A percentile compares a stretch with the other conserved stretches of the same genome.
These are phyloP conservation scores for Alternaria viburni DNA, from an alignment of 2,329 filamentous ascomycete genomes.

Conservation along the genomic window DNA sequence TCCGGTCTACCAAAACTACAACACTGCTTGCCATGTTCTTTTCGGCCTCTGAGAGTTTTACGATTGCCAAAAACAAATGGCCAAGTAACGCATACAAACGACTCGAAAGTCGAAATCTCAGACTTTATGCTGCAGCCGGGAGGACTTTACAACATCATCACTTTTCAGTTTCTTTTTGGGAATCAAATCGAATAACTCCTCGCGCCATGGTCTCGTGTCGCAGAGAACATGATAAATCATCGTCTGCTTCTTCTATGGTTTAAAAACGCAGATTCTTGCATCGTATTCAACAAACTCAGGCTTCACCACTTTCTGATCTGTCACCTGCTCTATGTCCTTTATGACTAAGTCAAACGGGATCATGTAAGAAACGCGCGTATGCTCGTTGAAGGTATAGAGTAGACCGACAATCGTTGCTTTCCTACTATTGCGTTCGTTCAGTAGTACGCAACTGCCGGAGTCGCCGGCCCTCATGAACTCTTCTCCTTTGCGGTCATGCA, in stretches of 20 bases:
- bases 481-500: neutral
- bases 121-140: neutral
- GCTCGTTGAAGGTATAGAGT: neutral
- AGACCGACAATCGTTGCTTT: neutral
- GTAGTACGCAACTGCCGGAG: neutral
- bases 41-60: neutral
- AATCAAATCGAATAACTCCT: neutral
- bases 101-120: neutral
- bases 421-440: neutral
- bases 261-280: fast-evolving
- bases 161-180: neutral
- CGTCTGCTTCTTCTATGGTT: neutral
- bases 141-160: neutral
- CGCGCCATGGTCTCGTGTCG: neutral
- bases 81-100: neutral
- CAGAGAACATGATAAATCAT: neutral
- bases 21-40: neutral
- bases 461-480: neutral
- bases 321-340: neutral
- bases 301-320: neutral
- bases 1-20: neutral
- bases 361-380: neutral
- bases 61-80: neutral
- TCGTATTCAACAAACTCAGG: neutral
- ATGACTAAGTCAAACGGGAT: neutral